These are phyloP conservation scores for Penicillium brevicompactum DNA, from an alignment of 2,329 filamentous ascomycete genomes.

Conservation along the genomic window DNA sequence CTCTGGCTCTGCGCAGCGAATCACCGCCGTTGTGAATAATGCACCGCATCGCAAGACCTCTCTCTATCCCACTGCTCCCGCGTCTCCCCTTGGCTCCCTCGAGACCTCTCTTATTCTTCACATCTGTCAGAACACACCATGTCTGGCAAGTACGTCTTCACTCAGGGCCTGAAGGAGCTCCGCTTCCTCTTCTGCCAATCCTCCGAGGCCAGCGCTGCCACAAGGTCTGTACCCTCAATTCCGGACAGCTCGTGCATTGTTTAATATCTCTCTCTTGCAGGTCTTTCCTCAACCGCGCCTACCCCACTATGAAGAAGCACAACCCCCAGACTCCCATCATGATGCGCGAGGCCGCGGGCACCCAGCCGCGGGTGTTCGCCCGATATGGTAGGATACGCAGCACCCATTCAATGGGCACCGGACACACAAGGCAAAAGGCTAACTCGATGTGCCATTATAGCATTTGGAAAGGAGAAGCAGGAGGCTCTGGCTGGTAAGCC, in stretches of 20 bases:
- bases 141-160: slow-evolving; percentile 92
- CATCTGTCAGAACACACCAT: slow-evolving; percentile 54
- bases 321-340: slow-evolving; percentile 93
- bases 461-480: slow-evolving; percentile 69
- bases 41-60: slow-evolving; percentile 11
- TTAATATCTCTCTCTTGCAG: slow-evolving; percentile 48
- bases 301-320: slow-evolving; percentile 99
- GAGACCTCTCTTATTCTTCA: slow-evolving; percentile 1
- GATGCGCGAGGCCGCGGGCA: slow-evolving; percentile 86
- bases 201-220: slow-evolving; percentile 83
- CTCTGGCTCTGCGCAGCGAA: slow-evolving; percentile 22
- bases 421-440: slow-evolving; percentile 4
- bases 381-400: slow-evolving; percentile 72
- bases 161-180: slow-evolving; percentile 86
- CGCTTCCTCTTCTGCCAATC: slow-evolving; percentile 98
- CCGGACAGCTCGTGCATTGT: background rate
- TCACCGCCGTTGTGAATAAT: slow-evolving; percentile 26
- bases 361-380: slow-evolving; percentile 83
- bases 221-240: slow-evolving; percentile 64
- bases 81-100: slow-evolving; percentile 12
- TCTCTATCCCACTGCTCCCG: slow-evolving; percentile 3
- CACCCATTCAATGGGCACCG: background rate
- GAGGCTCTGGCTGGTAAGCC: slow-evolving; percentile 61
- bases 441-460: slow-evolving; percentile 41
- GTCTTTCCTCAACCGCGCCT: slow-evolving; percentile 85